A percentile compares a stretch with the other conserved stretches of the same genome.
These are phyloP conservation scores for Penicillium occitanis DNA, from an alignment of 2,329 filamentous ascomycete species.

Conservation along the genomic window DNA sequence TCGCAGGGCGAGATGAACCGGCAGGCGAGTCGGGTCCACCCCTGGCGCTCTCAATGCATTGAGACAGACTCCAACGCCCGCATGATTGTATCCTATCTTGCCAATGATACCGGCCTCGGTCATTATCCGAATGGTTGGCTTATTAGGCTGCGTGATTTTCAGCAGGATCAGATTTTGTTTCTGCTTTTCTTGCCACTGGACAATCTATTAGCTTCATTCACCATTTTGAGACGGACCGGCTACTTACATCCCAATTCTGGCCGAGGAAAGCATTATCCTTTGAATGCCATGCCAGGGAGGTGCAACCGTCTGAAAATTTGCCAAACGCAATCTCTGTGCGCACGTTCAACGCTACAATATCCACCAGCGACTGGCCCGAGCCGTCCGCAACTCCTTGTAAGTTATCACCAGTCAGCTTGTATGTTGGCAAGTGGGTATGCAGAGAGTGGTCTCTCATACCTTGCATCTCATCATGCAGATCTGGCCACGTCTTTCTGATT, in stretches of 20 bases:
- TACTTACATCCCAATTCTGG: conserved; percentile 56
- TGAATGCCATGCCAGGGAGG: conserved; percentile 50
- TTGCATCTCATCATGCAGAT: conserved; percentile 31
- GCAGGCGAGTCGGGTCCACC: conserved; percentile 48
- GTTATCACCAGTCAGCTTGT: conserved; percentile 5
- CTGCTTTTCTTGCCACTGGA: conserved; percentile 29
- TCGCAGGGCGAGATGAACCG: conserved; percentile 57
- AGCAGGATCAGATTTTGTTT: conserved; percentile 53
- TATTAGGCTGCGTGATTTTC: conserved; percentile 42
- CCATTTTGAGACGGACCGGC: not conserved
- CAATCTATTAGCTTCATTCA: not conserved
- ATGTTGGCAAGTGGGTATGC: not conserved
- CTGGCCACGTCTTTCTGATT: conserved; percentile 36
- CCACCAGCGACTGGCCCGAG: conserved; percentile 41
- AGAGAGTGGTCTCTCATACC: not conserved
- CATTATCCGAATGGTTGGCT: conserved; percentile 54
- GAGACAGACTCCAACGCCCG: conserved; percentile 56
- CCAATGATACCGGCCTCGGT: conserved; percentile 60
- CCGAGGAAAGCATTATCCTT: conserved; percentile 42
- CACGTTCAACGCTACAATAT: conserved; percentile 56
- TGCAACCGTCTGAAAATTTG: conserved; percentile 55
- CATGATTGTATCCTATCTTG: conserved; percentile 58
- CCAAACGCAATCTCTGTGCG: conserved; percentile 58
- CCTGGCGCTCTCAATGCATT: conserved; percentile 58
- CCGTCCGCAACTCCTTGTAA: conserved; percentile 49